Conservation (phyloP, 1,139 yeast genomes). For the Scheffersomyces quercinus region DNA sequence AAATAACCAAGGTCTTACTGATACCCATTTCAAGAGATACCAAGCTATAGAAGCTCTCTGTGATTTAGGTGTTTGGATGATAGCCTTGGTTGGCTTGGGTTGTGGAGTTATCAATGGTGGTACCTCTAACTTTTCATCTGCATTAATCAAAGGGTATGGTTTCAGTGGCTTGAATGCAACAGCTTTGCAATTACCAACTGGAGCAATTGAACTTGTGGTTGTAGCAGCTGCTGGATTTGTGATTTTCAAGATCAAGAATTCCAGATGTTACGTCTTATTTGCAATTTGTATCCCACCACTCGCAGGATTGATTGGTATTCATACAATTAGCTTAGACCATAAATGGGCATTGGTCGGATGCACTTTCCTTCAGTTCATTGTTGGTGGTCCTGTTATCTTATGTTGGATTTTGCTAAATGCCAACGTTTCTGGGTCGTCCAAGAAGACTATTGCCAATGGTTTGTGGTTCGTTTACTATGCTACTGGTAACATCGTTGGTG, state of each 20-base stretch:
- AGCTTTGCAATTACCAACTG: slow-evolving; percentile 31
- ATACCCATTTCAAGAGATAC: slow-evolving; percentile 17
- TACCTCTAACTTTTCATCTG: slow-evolving; percentile 25
- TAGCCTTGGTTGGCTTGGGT: slow-evolving; percentile 25
- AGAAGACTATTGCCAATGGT: slow-evolving; percentile 24
- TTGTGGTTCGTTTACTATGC: slow-evolving; percentile 31
- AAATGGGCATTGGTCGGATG: slow-evolving; percentile 30
- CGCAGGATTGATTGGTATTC: slow-evolving; percentile 26
- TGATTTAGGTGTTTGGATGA: slow-evolving; percentile 28
- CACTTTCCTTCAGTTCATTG: slow-evolving; percentile 35
- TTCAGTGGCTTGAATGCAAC: slow-evolving; percentile 25
- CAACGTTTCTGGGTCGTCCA: slow-evolving; percentile 28
- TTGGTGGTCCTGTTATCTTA: slow-evolving; percentile 34
- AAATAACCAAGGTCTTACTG: slow-evolving; percentile 28
- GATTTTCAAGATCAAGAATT: slow-evolving; percentile 18
- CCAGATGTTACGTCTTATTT: slow-evolving; percentile 18
- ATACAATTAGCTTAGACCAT: slow-evolving; percentile 18
- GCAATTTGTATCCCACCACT: slow-evolving; percentile 22
- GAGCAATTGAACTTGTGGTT: slow-evolving; percentile 29
- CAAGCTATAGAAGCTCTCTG: slow-evolving; percentile 26
- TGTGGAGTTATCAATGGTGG: slow-evolving; percentile 33
- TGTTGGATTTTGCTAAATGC: slow-evolving; percentile 26
- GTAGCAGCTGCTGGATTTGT: slow-evolving; percentile 25
- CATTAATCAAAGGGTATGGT: slow-evolving; percentile 28
- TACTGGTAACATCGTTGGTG: slow-evolving; percentile 30